Evolutionary conservation across 2,329 filamentous ascomycete genomes (phyloP).

Genomic region (Paracoccidioides lutzii): DNA sequence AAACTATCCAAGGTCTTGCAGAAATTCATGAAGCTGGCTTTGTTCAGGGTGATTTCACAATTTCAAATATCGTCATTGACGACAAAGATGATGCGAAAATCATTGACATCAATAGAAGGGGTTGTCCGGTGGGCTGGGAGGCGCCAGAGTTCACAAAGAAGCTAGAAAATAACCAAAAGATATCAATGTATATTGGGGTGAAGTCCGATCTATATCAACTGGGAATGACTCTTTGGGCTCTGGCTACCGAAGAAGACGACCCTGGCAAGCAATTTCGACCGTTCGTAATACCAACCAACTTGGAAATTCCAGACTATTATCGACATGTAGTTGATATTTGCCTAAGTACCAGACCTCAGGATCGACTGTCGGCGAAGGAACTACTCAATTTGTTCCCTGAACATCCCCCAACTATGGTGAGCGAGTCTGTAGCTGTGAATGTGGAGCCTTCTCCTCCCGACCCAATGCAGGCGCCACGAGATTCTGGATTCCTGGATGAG

Average conservation of each 20-base stretch:
- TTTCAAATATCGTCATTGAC: constrained; percentile 95
- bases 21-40: constrained; percentile 94
- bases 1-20: constrained; percentile 77
- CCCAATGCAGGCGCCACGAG: constrained; percentile 6
- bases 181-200: constrained; percentile 95
- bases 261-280: constrained; percentile 69
- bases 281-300: constrained; percentile 44
- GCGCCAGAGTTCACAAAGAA: constrained; percentile 79
- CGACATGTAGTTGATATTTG: constrained; percentile 62
- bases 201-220: constrained; percentile 95
- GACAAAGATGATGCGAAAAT: constrained; percentile 76
- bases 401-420: constrained; percentile 4
- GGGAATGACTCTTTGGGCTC: constrained; percentile 91
- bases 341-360: constrained; percentile 58
- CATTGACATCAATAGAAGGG: constrained; percentile 93
- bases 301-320: constrained; percentile 62
- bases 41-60: constrained; percentile 92
- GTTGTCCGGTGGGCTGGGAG: constrained; percentile 97
- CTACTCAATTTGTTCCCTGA: constrained; percentile 57
- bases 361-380: constrained; percentile 58
- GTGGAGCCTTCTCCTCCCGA: background rate
- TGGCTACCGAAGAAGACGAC: constrained; percentile 79
- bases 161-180: constrained; percentile 75
- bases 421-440: background rate
- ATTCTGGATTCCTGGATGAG: constrained; percentile 9